Evolutionary conservation across 805 yeast species (phyloP).

Genomic region (Torulaspora microellipsoides): DNA sequence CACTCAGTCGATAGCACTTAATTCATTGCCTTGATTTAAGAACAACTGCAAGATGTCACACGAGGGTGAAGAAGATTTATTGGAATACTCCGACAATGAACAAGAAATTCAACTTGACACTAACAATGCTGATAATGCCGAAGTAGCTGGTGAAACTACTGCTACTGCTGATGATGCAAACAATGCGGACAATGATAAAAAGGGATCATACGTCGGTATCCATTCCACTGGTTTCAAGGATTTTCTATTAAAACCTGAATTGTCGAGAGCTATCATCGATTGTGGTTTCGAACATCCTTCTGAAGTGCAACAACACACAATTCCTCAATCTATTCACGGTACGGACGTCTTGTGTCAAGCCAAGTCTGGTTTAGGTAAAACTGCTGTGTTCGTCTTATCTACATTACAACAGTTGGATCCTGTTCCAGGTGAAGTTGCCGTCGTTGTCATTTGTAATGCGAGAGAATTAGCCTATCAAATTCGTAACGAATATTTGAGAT

Average conservation of each 20-base stretch:
- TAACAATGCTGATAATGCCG: conserved; percentile 41
- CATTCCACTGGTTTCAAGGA: conserved; percentile 99
- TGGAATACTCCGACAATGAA: conserved; percentile 98
- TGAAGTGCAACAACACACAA: conserved; percentile 98
- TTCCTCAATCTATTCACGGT: conserved; percentile 96
- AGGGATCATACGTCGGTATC: conserved; percentile 96
- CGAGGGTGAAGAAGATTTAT: conserved; percentile 98
- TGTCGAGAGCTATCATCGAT: conserved; percentile 95
- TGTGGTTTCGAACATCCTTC: conserved; percentile 99
- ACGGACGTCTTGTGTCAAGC: conserved; percentile 98
- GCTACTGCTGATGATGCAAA: conserved; percentile 33
- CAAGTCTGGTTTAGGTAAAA: conserved; percentile 98
- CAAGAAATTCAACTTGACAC: conserved; percentile 72
- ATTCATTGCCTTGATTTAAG: too few relatives aligned
- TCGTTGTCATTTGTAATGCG: conserved; percentile 94
- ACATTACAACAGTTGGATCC: conserved; percentile 97
- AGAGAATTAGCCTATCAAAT: conserved; percentile 98
- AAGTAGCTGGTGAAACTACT: conserved; percentile 19
- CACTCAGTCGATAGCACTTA: too few relatives aligned
- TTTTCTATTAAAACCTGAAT: conserved; percentile 92
- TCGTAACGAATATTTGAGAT: conserved; percentile 94
- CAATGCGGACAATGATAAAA: conserved; percentile 68
- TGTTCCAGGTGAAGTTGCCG: conserved; percentile 92
- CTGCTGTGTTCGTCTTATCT: conserved; percentile 94
- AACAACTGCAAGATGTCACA: conserved; percentile 56